Evolutionary conservation across 306 rosid genomes (phyloP), one percentile per base, ranked within the genome.

Genomic region (Rosa lucieae): DNA sequence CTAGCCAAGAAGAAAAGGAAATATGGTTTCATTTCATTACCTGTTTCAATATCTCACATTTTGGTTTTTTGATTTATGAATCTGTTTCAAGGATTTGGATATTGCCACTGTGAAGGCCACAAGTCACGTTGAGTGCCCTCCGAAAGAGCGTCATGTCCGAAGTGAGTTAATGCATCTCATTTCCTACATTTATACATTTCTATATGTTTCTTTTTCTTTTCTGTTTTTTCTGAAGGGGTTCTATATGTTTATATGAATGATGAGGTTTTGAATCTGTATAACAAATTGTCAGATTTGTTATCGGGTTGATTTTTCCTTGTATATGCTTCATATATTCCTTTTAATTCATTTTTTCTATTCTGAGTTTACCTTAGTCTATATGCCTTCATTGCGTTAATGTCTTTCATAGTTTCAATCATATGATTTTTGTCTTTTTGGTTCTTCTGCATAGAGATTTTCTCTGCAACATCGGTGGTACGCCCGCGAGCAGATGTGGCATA

Each of bases 31-130:
- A 3, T 26, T 73, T 39, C 13, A 5, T 46, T 21, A 35, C 35
- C 43, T 58, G 10, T 23, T 74, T 5, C 23, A 42, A 43, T 58
- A 15, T 26, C 15, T 72, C 67, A 39, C 37, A 23, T 32, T 82
- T 67, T 35, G 18, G 43, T 53, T 75, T 13, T 69, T 78, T 74
- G 59, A 62, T 73, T 29, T 59, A 32, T 37, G 6, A 74, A 53
- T 81, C 67, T 32, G 63, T 81, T 73, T 40, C 32, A 77, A 95
- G 99, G 97, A 95, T 71, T 86, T 95, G 96, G 99, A 95, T 75
- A 85, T 95, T 85, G 97, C 99, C 76, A 87, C 93, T 75, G 95
- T 95, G 9, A 95, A 88, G 86, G 99, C 99, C 66, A 90, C 99
- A 65, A 92, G 92, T 86, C 99, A 95, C 70, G 92, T 83, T 5